Evolutionary conservation across 1,139 yeast genomes (phyloP).

Genomic region (Yamadazyma atlantica): DNA sequence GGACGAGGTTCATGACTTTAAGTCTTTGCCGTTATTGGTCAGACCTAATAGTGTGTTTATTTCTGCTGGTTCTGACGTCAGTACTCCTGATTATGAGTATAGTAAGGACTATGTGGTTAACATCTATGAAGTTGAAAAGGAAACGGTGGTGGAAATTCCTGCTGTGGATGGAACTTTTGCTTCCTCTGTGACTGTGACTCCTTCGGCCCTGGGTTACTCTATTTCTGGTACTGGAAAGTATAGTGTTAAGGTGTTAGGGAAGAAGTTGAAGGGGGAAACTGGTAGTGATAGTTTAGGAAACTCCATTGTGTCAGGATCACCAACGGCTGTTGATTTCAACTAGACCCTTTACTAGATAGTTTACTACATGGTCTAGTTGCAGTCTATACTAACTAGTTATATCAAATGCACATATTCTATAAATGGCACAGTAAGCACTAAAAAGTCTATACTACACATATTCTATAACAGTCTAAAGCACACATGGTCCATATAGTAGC

Average conservation of each 20-base stretch:
- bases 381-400: not conserved
- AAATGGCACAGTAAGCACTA: no score
- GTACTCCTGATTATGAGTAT: conserved; percentile 20
- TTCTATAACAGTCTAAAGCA: no score
- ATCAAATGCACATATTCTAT: no score
- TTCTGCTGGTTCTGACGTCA: conserved; percentile 12
- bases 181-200: conserved; percentile 7
- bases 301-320: conserved; percentile 10
- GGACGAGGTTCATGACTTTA: conserved; percentile 26
- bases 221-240: conserved; percentile 8
- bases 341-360: no score
- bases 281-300: conserved; percentile 11
- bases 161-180: conserved; percentile 15
- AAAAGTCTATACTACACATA: no score
- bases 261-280: conserved; percentile 2
- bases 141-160: conserved; percentile 15
- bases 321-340: conserved; percentile 1
- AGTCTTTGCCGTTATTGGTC: conserved; percentile 28
- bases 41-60: conserved; percentile 24
- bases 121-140: conserved; percentile 13
- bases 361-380: no score
- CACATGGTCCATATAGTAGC: no score
- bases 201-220: conserved; percentile 9
- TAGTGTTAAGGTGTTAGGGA: conserved; percentile 13
- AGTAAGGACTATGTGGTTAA: conserved; percentile 18